These are phyloP conservation scores for Prunella vulgaris DNA, from an alignment of 257 asterid genomes.

Conservation along the genomic window DNA sequence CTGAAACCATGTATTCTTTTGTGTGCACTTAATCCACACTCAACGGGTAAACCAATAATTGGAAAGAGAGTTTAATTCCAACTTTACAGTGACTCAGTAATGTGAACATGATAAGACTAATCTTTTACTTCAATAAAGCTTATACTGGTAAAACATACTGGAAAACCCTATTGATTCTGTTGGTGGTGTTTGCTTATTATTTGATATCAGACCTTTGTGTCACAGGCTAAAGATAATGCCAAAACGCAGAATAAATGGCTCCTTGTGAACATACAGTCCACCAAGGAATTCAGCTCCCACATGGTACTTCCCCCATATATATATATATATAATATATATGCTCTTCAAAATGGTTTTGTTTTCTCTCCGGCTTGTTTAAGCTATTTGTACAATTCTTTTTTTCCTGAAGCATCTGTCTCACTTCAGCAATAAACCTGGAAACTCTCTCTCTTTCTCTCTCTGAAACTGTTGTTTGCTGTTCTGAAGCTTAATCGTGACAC, in stretches of 20 bases:
- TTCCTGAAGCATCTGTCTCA: background rate
- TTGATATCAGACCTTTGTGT: conserved; percentile 16
- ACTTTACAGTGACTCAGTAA: background rate
- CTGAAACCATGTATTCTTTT: background rate
- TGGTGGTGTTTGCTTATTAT: conserved; percentile 6
- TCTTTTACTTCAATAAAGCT: background rate
- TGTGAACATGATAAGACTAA: background rate
- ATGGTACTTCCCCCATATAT: conserved; percentile 48
- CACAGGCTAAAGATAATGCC: conserved; percentile 89
- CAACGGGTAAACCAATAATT: background rate
- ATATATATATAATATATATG: background rate
- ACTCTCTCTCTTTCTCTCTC: background rate
- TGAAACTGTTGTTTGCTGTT: background rate
- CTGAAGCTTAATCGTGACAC: conserved; percentile 94
- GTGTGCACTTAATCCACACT: background rate
- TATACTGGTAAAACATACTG: background rate
- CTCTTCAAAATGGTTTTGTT: background rate
- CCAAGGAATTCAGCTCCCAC: conserved; percentile 90
- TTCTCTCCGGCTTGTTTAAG: background rate
- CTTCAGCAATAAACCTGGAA: background rate
- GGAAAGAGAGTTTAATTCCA: background rate
- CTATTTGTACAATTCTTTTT: background rate
- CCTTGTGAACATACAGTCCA: conserved; percentile 86
- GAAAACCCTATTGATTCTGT: conserved; percentile 4
- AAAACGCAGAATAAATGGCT: conserved; percentile 83